Evolutionary conservation across 2,329 filamentous ascomycete genomes (phyloP).

Genomic region (Colletotrichum sp.): DNA sequence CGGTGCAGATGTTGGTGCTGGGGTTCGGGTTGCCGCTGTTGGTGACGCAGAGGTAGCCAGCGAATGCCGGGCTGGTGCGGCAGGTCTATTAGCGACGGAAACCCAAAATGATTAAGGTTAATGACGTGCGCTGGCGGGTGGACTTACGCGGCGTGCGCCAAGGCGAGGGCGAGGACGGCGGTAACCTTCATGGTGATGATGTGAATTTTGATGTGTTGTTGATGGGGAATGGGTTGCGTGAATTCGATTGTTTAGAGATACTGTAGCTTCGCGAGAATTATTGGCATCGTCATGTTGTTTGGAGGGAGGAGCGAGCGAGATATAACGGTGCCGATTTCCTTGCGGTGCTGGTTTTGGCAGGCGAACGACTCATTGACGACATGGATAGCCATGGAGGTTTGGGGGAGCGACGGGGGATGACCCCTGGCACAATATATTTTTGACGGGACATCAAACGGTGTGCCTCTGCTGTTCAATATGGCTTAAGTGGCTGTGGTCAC

Average conservation of each 20-base stretch:
- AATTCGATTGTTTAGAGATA: neutral
- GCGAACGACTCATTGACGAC: neutral
- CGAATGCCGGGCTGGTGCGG: neutral
- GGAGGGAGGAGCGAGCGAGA: neutral
- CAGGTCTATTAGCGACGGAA: neutral
- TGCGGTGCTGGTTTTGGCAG: neutral
- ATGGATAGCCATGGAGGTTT: neutral
- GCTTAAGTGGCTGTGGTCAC: neutral
- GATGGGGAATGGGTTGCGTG: neutral
- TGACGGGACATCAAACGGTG: neutral
- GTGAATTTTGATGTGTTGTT: neutral
- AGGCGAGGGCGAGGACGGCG: neutral
- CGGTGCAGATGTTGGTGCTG: neutral
- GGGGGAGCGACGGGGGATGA: neutral
- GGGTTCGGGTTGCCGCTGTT: neutral
- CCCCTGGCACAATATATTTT: neutral
- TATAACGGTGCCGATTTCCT: neutral
- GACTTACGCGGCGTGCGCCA: neutral
- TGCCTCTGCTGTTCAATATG: neutral
- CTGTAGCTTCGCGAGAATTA: no score
- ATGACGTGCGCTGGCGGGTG: neutral
- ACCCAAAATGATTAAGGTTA: neutral
- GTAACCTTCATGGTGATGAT: neutral
- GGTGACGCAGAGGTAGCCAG: neutral
- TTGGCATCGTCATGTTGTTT: accelerated